Evolutionary conservation across 805 yeast genomes (phyloP), one percentile per base, ranked within the genome.

Genomic region (Jamesozyma gamospora): DNA sequence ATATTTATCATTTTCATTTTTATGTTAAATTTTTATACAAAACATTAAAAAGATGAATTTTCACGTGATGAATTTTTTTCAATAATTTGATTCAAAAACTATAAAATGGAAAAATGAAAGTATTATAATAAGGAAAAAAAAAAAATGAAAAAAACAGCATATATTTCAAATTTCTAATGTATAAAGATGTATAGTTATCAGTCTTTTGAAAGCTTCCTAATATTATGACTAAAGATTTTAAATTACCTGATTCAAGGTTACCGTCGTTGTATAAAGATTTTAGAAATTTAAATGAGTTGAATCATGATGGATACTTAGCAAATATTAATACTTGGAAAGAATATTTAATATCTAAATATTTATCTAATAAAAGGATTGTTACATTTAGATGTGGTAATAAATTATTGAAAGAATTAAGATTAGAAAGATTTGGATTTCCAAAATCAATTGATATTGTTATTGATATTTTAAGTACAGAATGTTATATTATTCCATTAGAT

Each of bases 261-360:
- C 53, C 47, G 32, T 66, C 71, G 4, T 52, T 66, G 1, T 66
- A 65, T 43, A 62, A 63, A 3, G 70, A 65, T 43, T 65, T 65
- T 43, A 52, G 63, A 34, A 53, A 52, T 29, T 47, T 65, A 28
- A 50, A 58, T 32, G 64, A 64, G 15, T 46, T 59, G 16, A 66
- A 66, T 42, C 59, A 60, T 10, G 70, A 66, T n/a, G 71, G 71
- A 1, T 66, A 58, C 33, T 56, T 52, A 28, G 70, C 70, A 8
- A 66, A 66, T 40, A 45, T 65, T 32, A 48, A 51, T 17, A 61
- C 65, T 5, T 66, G 71, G 71, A 56, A 50, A 32, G 48, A 58
- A 1, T 55, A 55, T 29, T 37, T 66, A 8, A 36, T 32, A 4
- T 18, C 34, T 3, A 38, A 39, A 8, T 40, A 43, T 25, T 33